Conservation (phyloP, 2,329 filamentous ascomycete genomes). For the Aspergillus udagawae region DNA sequence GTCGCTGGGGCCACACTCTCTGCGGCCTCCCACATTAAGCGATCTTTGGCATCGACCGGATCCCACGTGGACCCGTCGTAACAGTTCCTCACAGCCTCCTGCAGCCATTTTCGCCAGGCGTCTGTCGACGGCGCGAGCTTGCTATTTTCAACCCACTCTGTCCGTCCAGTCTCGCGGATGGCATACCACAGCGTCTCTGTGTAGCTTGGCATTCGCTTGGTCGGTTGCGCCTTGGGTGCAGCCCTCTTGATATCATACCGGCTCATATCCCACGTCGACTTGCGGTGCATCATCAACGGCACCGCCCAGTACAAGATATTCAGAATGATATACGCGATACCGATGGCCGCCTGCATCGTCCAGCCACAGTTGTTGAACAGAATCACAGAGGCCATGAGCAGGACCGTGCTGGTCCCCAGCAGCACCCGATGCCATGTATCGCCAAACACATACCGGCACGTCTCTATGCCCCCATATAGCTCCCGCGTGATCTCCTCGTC, state of each 20-base stretch:
- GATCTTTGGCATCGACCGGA: neutral
- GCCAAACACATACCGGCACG: slow-evolving; percentile 54
- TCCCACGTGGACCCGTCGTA: slow-evolving; percentile 19
- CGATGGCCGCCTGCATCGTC: slow-evolving; percentile 57
- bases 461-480: slow-evolving; percentile 58
- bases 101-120: neutral
- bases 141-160: slow-evolving; percentile 51
- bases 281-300: slow-evolving; percentile 45
- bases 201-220: slow-evolving; percentile 36
- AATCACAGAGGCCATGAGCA: slow-evolving; percentile 60
- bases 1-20: neutral
- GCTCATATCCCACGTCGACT: slow-evolving; percentile 55
- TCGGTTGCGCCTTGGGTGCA: slow-evolving; percentile 41
- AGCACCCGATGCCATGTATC: slow-evolving; percentile 48
- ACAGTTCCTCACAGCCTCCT: slow-evolving; percentile 11
- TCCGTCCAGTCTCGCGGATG: slow-evolving; percentile 51
- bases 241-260: slow-evolving; percentile 46
- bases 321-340: slow-evolving; percentile 54
- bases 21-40: neutral
- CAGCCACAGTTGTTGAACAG: slow-evolving; percentile 61
- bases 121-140: slow-evolving; percentile 50
- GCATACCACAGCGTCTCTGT: slow-evolving; percentile 58
- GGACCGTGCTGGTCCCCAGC: slow-evolving; percentile 55
- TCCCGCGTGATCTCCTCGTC: slow-evolving; percentile 60
- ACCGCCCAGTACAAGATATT: slow-evolving; percentile 59